These are phyloP conservation scores for Nectriaceae sp. DNA, from an alignment of 2,329 filamentous ascomycete species.

Conservation along the genomic window DNA sequence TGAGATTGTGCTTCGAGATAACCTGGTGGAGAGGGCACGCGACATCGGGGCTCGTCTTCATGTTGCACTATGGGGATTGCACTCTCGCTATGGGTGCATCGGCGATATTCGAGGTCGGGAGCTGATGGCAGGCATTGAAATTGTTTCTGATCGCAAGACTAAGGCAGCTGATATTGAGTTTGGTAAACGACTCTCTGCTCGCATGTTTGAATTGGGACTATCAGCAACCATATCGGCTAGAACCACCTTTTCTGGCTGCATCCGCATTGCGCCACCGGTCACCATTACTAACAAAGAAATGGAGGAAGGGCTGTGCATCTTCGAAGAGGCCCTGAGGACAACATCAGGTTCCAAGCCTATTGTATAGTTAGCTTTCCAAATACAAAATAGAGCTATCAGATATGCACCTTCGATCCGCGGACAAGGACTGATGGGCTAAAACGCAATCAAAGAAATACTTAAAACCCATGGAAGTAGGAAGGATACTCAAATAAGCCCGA, in stretches of 20 bases:
- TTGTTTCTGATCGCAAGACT: constrained; percentile 43
- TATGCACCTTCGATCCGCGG: too few species aligned
- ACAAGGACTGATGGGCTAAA: too few species aligned
- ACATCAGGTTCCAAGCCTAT: neutral
- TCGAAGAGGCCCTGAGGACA: neutral
- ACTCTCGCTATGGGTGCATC: constrained; percentile 53
- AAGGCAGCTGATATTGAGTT: neutral
- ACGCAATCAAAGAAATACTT: too few species aligned
- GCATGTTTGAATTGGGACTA: neutral
- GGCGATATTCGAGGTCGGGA: constrained; percentile 54
- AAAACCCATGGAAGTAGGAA: too few species aligned
- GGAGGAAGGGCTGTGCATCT: neutral
- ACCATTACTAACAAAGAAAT: neutral
- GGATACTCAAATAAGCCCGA: too few species aligned
- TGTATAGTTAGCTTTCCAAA: neutral
- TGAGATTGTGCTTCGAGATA: constrained; percentile 53
- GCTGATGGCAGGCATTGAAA: constrained; percentile 52
- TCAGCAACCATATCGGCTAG: neutral
- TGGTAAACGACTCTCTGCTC: neutral
- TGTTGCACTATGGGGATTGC: constrained; percentile 43
- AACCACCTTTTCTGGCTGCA: neutral
- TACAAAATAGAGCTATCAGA: too few species aligned
- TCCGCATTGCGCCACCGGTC: neutral
- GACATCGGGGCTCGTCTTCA: constrained; percentile 45
- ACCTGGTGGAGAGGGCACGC: constrained; percentile 42